Evolutionary conservation across 169 alveolate genomes (phyloP).

Genomic region (Plasmodium fragile): DNA sequence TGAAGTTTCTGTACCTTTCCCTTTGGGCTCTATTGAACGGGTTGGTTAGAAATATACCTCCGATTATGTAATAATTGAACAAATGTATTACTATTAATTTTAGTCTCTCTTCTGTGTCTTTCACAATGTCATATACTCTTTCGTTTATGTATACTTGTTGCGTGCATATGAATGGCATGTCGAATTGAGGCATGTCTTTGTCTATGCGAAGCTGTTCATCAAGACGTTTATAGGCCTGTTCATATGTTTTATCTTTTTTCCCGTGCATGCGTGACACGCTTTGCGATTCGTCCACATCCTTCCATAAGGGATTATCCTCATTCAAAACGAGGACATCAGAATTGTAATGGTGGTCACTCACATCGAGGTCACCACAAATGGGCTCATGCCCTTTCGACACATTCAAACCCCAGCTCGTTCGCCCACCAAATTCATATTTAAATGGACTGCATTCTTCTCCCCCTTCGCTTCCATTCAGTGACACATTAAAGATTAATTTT

Average conservation of each 20-base stretch:
- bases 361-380: background rate
- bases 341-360: background rate
- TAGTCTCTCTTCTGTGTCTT: background rate
- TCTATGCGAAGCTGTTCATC: background rate
- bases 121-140: background rate
- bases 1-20: constrained; percentile 23
- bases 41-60: constrained; percentile 38
- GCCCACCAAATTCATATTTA: background rate
- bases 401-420: background rate
- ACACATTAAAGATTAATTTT: constrained; percentile 40
- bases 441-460: background rate
- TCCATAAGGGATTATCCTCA: background rate
- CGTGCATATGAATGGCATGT: constrained; percentile 32
- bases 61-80: constrained; percentile 48
- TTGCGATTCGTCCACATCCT: background rate
- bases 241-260: background rate
- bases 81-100: constrained; percentile 31
- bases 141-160: constrained; percentile 48
- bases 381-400: background rate
- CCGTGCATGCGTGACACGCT: background rate
- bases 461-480: constrained; percentile 17
- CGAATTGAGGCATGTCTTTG: background rate
- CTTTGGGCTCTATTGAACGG: constrained; percentile 56
- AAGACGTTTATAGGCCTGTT: background rate
- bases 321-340: background rate